A percentile compares a stretch with the other conserved stretches of the same genome.
Evolutionary conservation across 192 early-diverging fungal genomes (phyloP).

Genomic region (Rhizoclosmatium sp.): DNA sequence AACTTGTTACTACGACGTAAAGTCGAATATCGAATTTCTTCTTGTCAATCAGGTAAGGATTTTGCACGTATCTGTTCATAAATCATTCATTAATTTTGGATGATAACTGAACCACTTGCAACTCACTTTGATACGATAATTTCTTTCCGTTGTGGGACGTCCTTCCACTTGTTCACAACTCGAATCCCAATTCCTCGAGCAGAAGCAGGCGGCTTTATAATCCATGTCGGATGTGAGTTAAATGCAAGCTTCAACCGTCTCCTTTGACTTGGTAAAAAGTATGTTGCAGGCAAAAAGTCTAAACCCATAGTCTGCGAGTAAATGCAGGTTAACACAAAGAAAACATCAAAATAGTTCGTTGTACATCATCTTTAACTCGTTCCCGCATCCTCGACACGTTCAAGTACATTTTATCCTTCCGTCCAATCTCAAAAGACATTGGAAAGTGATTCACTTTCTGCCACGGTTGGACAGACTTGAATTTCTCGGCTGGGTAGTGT

Average conservation of each 20-base stretch:
- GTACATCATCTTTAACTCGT: conserved; percentile 34
- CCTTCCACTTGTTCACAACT: conserved; percentile 46
- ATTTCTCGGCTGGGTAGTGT: conserved; percentile 47
- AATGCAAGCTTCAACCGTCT: conserved; percentile 44
- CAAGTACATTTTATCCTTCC: conserved; percentile 55
- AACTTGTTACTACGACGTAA: conserved; percentile 57
- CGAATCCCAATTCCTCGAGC: conserved; percentile 58
- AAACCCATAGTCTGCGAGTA: conserved; percentile 11
- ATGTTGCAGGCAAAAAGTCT: conserved; percentile 56
- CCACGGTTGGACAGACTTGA: conserved; percentile 51
- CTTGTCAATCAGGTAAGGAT: conserved; percentile 53
- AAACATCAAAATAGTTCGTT: background rate
- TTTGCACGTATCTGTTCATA: conserved; percentile 43
- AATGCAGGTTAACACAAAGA: background rate
- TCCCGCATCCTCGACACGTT: conserved; percentile 34
- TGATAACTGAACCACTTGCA: background rate
- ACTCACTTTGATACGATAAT: conserved; percentile 46
- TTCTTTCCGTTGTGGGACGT: conserved; percentile 48
- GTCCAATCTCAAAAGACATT: conserved; percentile 57
- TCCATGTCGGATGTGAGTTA: conserved; percentile 45
- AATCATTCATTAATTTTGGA: background rate
- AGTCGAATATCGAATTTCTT: conserved; percentile 57
- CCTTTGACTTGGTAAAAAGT: conserved; percentile 44
- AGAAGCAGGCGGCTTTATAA: conserved; percentile 60
- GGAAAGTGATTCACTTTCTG: conserved; percentile 66